Conservation (phyloP, 2,329 filamentous ascomycete species). For the Camillea tinctor region DNA sequence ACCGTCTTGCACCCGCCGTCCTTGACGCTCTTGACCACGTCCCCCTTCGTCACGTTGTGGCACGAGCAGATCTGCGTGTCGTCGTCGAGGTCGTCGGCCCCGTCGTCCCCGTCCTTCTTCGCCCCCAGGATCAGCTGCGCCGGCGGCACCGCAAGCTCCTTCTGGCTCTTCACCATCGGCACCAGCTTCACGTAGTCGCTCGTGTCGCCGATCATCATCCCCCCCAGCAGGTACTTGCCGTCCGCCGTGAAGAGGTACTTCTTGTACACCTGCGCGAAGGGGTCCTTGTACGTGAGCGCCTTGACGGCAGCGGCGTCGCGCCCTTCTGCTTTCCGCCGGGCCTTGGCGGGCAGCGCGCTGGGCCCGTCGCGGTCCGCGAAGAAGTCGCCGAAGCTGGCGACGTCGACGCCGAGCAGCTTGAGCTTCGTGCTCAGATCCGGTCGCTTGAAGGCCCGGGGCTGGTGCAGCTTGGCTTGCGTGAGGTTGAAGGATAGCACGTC, state of each 20-base stretch:
- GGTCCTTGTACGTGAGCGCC: conserved; percentile 83
- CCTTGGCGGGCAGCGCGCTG: conserved; percentile 65
- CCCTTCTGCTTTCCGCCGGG: conserved; percentile 39
- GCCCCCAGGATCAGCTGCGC: conserved; percentile 81
- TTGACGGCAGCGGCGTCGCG: conserved; percentile 64
- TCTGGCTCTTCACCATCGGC: conserved; percentile 82
- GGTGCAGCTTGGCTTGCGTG: conserved; percentile 74
- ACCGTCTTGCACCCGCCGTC: conserved; percentile 79
- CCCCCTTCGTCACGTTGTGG: conserved; percentile 87
- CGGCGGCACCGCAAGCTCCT: conserved; percentile 73
- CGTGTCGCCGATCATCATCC: conserved; percentile 96
- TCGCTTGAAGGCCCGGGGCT: conserved; percentile 68
- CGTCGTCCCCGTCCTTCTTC: conserved; percentile 70
- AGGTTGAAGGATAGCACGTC: conserved; percentile 90
- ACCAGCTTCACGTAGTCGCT: conserved; percentile 88
- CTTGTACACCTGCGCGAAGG: conserved; percentile 86
- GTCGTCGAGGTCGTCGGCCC: conserved; percentile 73
- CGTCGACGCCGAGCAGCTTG: conserved; percentile 85
- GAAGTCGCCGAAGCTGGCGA: conserved; percentile 91
- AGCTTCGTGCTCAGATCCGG: conserved; percentile 90
- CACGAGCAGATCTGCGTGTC: conserved; percentile 91
- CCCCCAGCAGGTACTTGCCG: conserved; percentile 86
- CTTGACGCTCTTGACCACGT: conserved; percentile 70
- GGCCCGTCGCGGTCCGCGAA: conserved; percentile 87
- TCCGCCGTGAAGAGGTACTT: conserved; percentile 90